Base-by-base conservation (phyloP, 106 monocot genomes). In the Apostasia ramifera region DNA sequence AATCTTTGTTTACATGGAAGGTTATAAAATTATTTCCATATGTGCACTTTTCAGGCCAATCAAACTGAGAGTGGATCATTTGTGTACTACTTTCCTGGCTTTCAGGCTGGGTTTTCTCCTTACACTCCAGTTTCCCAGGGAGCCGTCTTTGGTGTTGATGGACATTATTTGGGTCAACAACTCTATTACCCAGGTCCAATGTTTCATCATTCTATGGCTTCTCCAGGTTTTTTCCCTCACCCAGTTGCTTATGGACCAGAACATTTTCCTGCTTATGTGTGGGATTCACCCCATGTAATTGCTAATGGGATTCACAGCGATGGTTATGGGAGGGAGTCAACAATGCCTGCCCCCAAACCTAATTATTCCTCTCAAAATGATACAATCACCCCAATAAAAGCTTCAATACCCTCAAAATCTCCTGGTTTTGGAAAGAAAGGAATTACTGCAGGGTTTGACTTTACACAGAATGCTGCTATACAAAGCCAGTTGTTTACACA, bases 121-220 rank as follows among this genome's bases (percentile, higher is more conserved):
- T 86, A 93, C 73, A 72, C 70, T 72, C 58, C 84, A 10, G 50
- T 71, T 40, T 9, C 78, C 37, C 80, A 67, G 15, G 78, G 78
- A 61, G 66, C 76, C 74, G 48, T 82, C 55, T 10, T 83, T 68
- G 67, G 83, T 72, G 66, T 70, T 66, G 91, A 94, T 68, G 88
- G 91, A 53, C 88, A 94, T 60, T 88, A 79, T 66, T 44, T 84
- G 14, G 76, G 71, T 57, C 87, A 87, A 71, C 86, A 77, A 9
- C 66, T 76, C 14, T 86, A 85, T 70, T 76, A 69, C 48, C 53
- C 78, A 13, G 73, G 69, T 70, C 58, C 78, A 47, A 66, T 80
- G 6, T 68, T 72, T 10, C 65, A 81, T 2, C 92, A 83, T 11
- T 50, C 80, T 1, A 44, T 76, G 37, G 70, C 44, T 44, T 81